These are phyloP conservation scores for Leptomonas pyrrhocoris DNA, from an alignment of 208 protist species.

Conservation along the genomic window DNA sequence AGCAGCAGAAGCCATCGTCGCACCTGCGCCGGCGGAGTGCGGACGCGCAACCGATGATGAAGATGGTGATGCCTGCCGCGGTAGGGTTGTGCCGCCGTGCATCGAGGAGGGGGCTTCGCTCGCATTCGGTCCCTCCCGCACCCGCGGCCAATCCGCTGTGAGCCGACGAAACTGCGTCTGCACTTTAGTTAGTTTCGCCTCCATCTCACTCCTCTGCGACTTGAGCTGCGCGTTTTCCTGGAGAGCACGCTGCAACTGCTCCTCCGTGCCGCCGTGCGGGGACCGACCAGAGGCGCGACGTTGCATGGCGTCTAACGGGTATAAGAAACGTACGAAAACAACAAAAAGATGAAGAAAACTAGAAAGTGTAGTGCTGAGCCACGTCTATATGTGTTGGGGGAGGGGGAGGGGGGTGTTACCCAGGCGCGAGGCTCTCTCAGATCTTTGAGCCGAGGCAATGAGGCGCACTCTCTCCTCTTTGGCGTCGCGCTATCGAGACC, in stretches of 20 bases:
- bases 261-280: constrained; percentile 40
- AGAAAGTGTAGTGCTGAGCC: too few species aligned
- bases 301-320: constrained; percentile 2
- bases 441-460: too few species aligned
- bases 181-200: constrained; percentile 68
- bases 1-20: neutral
- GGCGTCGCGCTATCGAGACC: too few species aligned
- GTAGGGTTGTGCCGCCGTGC: neutral
- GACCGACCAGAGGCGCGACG: constrained; percentile 22
- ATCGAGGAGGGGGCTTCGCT: neutral
- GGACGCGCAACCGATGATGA: neutral
- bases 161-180: constrained; percentile 81
- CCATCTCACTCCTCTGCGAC: constrained; percentile 48
- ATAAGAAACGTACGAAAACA: too few species aligned
- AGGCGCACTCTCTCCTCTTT: too few species aligned
- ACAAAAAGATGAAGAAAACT: too few species aligned
- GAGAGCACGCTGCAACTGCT: constrained; percentile 70
- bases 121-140: neutral
- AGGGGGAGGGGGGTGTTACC: too few species aligned
- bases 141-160: constrained; percentile 51
- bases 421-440: too few species aligned
- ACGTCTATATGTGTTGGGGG: too few species aligned
- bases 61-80: neutral
- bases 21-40: neutral
- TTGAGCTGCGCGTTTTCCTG: constrained; percentile 78